Evolutionary conservation across 768 basidiomycete genomes (phyloP), one percentile per base, ranked within the genome.

Genomic region (Tulasnella sp.): DNA sequence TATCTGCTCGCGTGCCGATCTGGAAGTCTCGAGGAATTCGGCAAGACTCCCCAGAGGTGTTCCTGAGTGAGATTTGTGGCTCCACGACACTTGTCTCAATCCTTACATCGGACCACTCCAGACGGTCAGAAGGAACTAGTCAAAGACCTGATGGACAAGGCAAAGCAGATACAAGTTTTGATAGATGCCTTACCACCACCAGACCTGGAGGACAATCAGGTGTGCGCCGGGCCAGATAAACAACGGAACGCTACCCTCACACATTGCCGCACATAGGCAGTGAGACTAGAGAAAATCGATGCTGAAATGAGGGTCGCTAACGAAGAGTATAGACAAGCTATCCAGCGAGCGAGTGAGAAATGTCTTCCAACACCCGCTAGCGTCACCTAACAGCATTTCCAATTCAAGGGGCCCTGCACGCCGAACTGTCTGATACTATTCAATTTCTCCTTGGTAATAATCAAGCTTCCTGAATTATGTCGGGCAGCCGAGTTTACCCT

Each of bases 41-140:
- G 68, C 82, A 77, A 62, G 88, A 91, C 67, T 29, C 78, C 0
- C 80, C 83, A 11, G 85, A 86, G 17, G 79, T 83, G 0, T 87
- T 92, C 65, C 82, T 90, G 73, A 86, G 88, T 84, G 43, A 29
- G 51, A 70, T 67, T 8, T 3, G 50, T 45, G 51, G 30, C 26
- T 8, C n/a, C 27, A 21, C n/a, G n/a, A n/a, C n/a, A 49, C 47
- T 27, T 38, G 23, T 21, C 10, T 55, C 43, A n/a, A 29, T 23
- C 49, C 52, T 50, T 11, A 42, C 32, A 49, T 27, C 11, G 27
- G 21, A 13, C 50, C 24, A 27, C 41, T 11, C 47, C 67, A 93
- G 91, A 82, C 10, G 93, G 88, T 73, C 81, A 85, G 70, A 84
- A 80, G 64, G 90, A 94, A 69, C 81, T 94, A 21, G 88, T 91